Conservation (phyloP, 257 asterid genomes). For the Nemophila menziesii region DNA sequence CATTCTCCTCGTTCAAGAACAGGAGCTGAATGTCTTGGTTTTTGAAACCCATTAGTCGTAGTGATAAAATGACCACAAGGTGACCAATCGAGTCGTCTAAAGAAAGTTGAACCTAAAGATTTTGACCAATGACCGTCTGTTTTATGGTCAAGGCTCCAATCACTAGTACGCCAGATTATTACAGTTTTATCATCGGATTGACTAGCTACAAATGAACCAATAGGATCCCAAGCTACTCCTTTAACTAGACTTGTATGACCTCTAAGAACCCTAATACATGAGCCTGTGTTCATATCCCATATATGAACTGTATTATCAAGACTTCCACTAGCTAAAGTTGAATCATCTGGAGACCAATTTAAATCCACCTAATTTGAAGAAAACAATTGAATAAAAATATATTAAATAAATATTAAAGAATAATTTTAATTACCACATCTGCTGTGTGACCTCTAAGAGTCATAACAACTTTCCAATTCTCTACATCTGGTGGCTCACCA, state of each 20-base stretch:
- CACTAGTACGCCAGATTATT: conserved; percentile 93
- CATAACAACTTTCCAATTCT: conserved; percentile 93
- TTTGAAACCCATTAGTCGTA: conserved; percentile 94
- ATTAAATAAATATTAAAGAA: too few species aligned
- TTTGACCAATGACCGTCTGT: conserved; percentile 99
- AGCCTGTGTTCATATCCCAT: conserved; percentile 92
- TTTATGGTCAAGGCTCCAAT: conserved; percentile 96
- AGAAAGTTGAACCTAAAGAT: conserved; percentile 98
- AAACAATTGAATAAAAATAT: too few species aligned
- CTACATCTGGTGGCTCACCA: conserved; percentile 96
- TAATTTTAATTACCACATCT: conserved; percentile 99
- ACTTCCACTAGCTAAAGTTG: conserved; percentile 84
- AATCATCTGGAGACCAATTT: conserved; percentile 99
- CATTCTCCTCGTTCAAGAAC: conserved; percentile 99
- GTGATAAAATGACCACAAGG: conserved; percentile 98
- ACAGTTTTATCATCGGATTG: conserved; percentile 99
- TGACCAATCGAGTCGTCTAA: conserved; percentile 99
- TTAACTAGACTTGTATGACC: conserved; percentile 96
- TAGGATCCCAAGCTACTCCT: conserved; percentile 99
- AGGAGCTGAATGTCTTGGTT: conserved; percentile 99
- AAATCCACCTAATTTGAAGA: conserved; percentile 99
- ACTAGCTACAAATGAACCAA: conserved; percentile 97
- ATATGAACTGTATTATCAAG: conserved; percentile 89
- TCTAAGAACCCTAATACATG: conserved; percentile 83
- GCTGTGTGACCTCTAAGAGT: conserved; percentile 99